Evolutionary conservation across 306 rosid genomes (phyloP).

Genomic region (Ormosia emarginata): DNA sequence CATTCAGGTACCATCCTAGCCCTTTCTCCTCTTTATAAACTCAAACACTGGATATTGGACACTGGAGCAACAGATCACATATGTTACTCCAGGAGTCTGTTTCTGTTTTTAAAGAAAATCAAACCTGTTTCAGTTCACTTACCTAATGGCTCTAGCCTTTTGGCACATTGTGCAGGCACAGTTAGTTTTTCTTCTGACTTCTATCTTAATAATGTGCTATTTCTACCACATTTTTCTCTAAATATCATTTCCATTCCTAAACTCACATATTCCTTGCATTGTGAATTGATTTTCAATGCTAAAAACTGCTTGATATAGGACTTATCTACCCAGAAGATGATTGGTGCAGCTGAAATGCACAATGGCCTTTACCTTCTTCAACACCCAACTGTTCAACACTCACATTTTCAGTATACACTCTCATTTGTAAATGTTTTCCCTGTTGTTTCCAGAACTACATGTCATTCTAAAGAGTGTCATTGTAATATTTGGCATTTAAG

Average conservation of each 20-base stretch:
- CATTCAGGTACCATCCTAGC: background rate
- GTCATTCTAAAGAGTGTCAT: too few species aligned
- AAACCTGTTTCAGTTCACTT: background rate
- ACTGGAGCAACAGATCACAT: background rate
- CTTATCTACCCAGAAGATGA: background rate
- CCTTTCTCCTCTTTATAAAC: too few species aligned
- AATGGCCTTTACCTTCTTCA: background rate
- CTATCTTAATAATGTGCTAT: too few species aligned
- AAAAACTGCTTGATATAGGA: background rate
- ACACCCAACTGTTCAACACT: too few species aligned
- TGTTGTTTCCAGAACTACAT: too few species aligned
- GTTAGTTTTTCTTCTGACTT: too few species aligned
- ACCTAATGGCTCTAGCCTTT: background rate
- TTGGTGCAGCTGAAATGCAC: background rate
- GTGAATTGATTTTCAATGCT: background rate
- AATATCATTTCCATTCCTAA: background rate
- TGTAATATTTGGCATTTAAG: too few species aligned
- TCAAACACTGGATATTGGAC: background rate
- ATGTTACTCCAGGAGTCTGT: too few species aligned
- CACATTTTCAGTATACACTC: too few species aligned
- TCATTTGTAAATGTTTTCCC: too few species aligned
- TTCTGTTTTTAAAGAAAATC: too few species aligned
- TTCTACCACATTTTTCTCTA: too few species aligned
- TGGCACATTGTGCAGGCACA: background rate
- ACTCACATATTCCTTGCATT: background rate